These are phyloP conservation scores for Pseudogymnoascus sp. DNA, from an alignment of 2,329 filamentous ascomycete species.

Conservation along the genomic window DNA sequence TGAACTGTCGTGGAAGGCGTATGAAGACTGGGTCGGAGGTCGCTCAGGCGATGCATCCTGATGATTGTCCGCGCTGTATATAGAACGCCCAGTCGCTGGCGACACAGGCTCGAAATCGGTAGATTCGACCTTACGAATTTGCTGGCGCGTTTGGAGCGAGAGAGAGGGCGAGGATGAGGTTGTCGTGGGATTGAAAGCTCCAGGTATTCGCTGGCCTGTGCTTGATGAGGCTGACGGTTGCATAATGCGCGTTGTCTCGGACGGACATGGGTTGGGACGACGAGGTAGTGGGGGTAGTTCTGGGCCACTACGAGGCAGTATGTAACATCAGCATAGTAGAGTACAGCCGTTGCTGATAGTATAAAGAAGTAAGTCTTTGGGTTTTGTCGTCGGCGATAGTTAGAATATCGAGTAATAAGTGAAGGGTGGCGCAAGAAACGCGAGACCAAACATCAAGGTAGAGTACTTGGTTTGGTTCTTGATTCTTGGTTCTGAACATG, in stretches of 20 bases:
- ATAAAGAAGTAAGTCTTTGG: neutral
- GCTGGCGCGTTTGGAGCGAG: constrained; percentile 2
- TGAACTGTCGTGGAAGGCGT: constrained; percentile 1
- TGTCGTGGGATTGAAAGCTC: constrained; percentile 12
- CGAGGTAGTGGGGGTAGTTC: constrained; percentile 6
- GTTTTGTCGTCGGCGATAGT: neutral
- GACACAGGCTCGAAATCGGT: neutral
- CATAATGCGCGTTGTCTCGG: constrained; percentile 6
- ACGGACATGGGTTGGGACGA: constrained; percentile 1
- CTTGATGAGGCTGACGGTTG: constrained; percentile 8
- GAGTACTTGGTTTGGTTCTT: neutral
- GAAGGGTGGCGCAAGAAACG: neutral
- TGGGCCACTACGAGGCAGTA: neutral
- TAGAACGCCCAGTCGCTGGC: neutral
- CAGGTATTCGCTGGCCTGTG: constrained; percentile 12
- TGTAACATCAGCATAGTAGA: neutral
- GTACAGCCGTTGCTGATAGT: neutral
- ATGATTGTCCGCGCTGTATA: neutral
- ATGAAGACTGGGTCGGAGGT: neutral
- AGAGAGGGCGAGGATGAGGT: neutral
- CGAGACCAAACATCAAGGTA: constrained; percentile 1
- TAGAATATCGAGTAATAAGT: neutral
- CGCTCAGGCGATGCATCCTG: constrained; percentile 3
- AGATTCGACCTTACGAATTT: constrained; percentile 11
- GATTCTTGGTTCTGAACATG: neutral